Evolutionary conservation across 2,329 filamentous ascomycete genomes (phyloP).

Genomic region (Pseudofabraea citricarpa): DNA sequence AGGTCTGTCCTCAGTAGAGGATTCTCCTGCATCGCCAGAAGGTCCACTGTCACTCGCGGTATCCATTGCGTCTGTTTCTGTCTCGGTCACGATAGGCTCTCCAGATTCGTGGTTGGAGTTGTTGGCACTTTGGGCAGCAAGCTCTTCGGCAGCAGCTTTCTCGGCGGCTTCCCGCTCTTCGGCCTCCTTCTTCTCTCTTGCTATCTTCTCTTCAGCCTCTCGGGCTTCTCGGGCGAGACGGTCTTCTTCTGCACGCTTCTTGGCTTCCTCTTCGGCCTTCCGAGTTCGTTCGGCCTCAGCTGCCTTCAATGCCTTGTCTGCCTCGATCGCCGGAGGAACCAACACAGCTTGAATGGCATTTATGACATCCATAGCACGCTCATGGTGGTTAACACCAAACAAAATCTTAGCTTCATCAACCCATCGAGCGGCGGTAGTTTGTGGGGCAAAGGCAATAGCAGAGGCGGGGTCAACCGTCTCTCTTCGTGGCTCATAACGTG

Average conservation of each 20-base stretch:
- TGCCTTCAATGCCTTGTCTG: slow-evolving; percentile 67
- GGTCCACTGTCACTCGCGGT: slow-evolving; percentile 42
- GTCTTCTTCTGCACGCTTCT: slow-evolving; percentile 61
- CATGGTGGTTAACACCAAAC: slow-evolving; percentile 64
- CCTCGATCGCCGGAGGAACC: slow-evolving; percentile 78
- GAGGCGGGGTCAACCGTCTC: slow-evolving; percentile 25
- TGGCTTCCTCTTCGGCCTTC: slow-evolving; percentile 54
- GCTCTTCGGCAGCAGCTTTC: slow-evolving; percentile 46
- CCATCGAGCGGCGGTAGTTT: slow-evolving; percentile 73
- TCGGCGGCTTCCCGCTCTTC: slow-evolving; percentile 63
- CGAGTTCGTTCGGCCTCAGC: slow-evolving; percentile 49
- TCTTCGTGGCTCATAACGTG: slow-evolving; percentile 18
- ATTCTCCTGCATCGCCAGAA: slow-evolving; percentile 31
- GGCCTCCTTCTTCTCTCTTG: slow-evolving; percentile 63
- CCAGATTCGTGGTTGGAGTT: slow-evolving; percentile 37
- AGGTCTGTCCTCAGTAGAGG: slow-evolving; percentile 43
- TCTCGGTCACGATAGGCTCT: slow-evolving; percentile 13
- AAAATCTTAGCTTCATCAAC: slow-evolving; percentile 85
- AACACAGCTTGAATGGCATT: slow-evolving; percentile 68
- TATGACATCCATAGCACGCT: slow-evolving; percentile 65
- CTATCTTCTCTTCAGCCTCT: slow-evolving; percentile 64
- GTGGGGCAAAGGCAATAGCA: slow-evolving; percentile 54
- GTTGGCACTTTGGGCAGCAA: slow-evolving; percentile 42
- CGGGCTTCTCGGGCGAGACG: slow-evolving; percentile 63
- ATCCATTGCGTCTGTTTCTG: slow-evolving; percentile 54